These are phyloP conservation scores for Pestalotiopsis sp. DNA, from an alignment of 2,329 filamentous ascomycete species.

Conservation along the genomic window DNA sequence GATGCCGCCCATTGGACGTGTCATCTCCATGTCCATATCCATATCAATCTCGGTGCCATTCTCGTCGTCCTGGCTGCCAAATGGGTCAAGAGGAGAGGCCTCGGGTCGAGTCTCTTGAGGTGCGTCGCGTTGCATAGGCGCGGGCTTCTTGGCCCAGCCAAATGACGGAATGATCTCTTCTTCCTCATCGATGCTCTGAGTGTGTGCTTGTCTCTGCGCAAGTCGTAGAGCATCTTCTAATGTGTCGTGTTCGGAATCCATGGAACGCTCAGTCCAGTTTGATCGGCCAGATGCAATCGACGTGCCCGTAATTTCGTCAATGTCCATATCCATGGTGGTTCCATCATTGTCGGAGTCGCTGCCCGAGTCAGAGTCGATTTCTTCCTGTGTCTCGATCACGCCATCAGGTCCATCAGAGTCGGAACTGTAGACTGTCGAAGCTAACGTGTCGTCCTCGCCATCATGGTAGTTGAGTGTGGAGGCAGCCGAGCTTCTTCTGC, in stretches of 20 bases:
- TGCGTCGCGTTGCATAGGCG: conserved; percentile 29
- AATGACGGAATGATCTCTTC: conserved; percentile 78
- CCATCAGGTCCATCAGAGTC: conserved; percentile 61
- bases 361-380: conserved; percentile 46
- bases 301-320: conserved; percentile 74
- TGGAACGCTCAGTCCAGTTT: conserved; percentile 62
- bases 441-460: conserved; percentile 67
- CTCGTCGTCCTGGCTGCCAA: conserved; percentile 25
- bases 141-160: conserved; percentile 68
- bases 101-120: conserved; percentile 24
- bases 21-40: conserved; percentile 60
- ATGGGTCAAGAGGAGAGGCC: conserved; percentile 12
- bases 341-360: conserved; percentile 69
- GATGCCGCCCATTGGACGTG: conserved; percentile 58
- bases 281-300: conserved; percentile 62
- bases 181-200: conserved; percentile 65
- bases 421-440: conserved; percentile 79
- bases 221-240: conserved; percentile 78
- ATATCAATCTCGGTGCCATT: conserved; percentile 38
- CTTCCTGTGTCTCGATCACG: conserved; percentile 57
- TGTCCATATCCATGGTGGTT: conserved; percentile 77
- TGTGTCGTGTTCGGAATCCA: conserved; percentile 54
- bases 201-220: conserved; percentile 76
- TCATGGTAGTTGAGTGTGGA: conserved; percentile 66
- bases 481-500: conserved; percentile 68